These are phyloP conservation scores for Coniella vitis DNA, from an alignment of 2,329 filamentous ascomycete genomes.

Conservation along the genomic window DNA sequence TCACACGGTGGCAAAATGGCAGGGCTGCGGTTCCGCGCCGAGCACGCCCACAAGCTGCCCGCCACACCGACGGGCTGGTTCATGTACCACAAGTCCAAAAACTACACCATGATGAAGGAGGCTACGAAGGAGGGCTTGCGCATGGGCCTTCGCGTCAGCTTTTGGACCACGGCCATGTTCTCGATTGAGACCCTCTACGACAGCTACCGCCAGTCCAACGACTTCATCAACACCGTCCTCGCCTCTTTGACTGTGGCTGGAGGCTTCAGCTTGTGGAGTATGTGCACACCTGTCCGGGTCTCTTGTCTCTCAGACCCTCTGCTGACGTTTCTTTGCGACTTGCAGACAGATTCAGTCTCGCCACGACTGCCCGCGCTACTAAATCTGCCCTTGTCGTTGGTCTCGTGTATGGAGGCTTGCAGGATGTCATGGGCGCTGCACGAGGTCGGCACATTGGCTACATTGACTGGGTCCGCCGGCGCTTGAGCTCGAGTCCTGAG, in stretches of 20 bases:
- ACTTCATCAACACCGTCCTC: constrained; percentile 73
- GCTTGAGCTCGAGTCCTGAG: constrained; percentile 24
- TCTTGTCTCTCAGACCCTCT: neutral
- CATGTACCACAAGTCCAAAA: constrained; percentile 97
- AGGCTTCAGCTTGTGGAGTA: constrained; percentile 80
- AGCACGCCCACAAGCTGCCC: constrained; percentile 92
- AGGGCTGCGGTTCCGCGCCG: constrained; percentile 81
- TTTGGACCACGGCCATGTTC: constrained; percentile 73
- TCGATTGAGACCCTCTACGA: constrained; percentile 82
- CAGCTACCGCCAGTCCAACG: constrained; percentile 59
- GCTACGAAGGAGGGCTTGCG: constrained; percentile 71
- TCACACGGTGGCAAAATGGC: constrained; percentile 67
- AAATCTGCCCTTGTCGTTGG: constrained; percentile 74
- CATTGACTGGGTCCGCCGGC: constrained; percentile 57
- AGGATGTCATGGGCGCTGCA: constrained; percentile 65
- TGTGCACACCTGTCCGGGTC: constrained; percentile 27
- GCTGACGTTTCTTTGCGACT: constrained; percentile 4
- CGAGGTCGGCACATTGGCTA: constrained; percentile 71
- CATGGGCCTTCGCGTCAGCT: constrained; percentile 63
- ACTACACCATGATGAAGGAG: constrained; percentile 76
- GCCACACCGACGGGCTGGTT: constrained; percentile 83
- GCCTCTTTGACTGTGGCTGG: constrained; percentile 82
- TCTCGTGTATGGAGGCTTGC: constrained; percentile 69
- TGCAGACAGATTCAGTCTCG: constrained; percentile 70
- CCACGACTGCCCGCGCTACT: constrained; percentile 70